Percentiles rank a stretch among this genome's conserved stretches.
Evolutionary conservation across 495 filamentous ascomycete genomes (phyloP).

Genomic region (Antarctomyces pellizariae): DNA sequence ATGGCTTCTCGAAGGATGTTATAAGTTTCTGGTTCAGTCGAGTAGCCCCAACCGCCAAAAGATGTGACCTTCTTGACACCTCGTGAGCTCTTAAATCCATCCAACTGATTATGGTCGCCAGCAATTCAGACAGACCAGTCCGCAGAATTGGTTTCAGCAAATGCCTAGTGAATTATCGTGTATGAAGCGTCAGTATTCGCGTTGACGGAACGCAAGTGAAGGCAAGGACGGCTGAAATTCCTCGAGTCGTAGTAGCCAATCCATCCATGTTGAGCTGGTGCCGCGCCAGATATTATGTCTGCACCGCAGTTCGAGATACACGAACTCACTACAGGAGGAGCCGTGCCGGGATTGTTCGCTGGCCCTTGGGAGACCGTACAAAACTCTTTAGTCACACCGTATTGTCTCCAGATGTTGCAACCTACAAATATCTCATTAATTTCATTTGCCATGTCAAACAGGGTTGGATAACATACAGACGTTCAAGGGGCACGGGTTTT

Average conservation of each 20-base stretch:
- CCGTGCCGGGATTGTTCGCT: slow-evolving; percentile 16
- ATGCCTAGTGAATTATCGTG: slow-evolving; percentile 22
- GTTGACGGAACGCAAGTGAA: slow-evolving; percentile 7
- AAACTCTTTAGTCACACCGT: slow-evolving; percentile 24
- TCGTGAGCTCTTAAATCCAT: slow-evolving; percentile 9
- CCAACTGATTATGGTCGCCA: slow-evolving; percentile 5
- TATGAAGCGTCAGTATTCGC: slow-evolving; percentile 10
- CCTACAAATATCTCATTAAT: too few species aligned
- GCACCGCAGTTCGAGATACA: slow-evolving; percentile 15
- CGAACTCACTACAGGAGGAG: slow-evolving; percentile 11
- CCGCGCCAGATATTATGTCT: slow-evolving; percentile 7
- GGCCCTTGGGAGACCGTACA: slow-evolving; percentile 14
- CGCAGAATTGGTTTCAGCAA: slow-evolving; percentile 15
- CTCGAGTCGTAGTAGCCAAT: slow-evolving; percentile 15
- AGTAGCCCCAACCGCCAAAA: slow-evolving; percentile 25
- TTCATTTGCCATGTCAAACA: too few species aligned
- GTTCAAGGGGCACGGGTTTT: too few species aligned
- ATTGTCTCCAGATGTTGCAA: slow-evolving; percentile 21
- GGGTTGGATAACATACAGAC: too few species aligned
- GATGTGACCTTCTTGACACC: slow-evolving; percentile 18
- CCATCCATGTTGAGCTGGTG: slow-evolving; percentile 5
- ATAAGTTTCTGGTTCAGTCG: slow-evolving; percentile 15
- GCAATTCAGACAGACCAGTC: slow-evolving; percentile 12
- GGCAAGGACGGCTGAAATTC: slow-evolving; percentile 10
- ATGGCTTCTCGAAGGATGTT: slow-evolving; percentile 18